Evolutionary conservation across 768 basidiomycete species (phyloP).

Genomic region (Lentinus tigrinus): DNA sequence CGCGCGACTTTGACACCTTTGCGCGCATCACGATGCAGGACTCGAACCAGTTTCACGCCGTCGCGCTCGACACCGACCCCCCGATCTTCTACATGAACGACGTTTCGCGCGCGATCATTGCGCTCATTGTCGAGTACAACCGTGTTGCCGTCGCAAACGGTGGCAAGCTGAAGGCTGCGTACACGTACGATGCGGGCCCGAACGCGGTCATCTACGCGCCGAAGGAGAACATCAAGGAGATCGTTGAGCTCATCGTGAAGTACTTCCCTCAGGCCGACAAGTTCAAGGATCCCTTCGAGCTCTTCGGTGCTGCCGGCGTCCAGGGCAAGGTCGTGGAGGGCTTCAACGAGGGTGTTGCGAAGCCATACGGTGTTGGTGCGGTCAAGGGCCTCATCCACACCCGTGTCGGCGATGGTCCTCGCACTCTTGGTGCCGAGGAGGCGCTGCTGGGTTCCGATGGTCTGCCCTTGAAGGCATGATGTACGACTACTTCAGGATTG

Average conservation of each 20-base stretch:
- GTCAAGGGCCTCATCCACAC: constrained; percentile 94
- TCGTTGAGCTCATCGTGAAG: constrained; percentile 69
- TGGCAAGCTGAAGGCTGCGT: constrained; percentile 78
- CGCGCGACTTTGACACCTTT: constrained; percentile 83
- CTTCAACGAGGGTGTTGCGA: constrained; percentile 79
- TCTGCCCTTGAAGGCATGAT: constrained; percentile 47
- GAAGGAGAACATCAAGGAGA: constrained; percentile 71
- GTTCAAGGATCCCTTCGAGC: constrained; percentile 74
- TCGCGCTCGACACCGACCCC: constrained; percentile 93
- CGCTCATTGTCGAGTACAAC: constrained; percentile 90
- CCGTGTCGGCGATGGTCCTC: constrained; percentile 87
- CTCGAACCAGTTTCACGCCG: constrained; percentile 98
- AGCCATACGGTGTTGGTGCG: constrained; percentile 68
- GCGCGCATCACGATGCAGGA: constrained; percentile 94
- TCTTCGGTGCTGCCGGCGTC: constrained; percentile 48
- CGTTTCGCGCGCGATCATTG: constrained; percentile 89
- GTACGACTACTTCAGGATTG: not conserved
- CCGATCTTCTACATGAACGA: constrained; percentile 99
- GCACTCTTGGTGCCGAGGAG: constrained; percentile 61
- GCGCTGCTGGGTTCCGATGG: constrained; percentile 68
- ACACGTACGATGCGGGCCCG: constrained; percentile 99
- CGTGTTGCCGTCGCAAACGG: constrained; percentile 61
- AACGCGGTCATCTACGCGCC: constrained; percentile 96
- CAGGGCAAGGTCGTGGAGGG: constrained; percentile 59
- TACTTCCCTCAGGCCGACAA: constrained; percentile 86